phyloP scores from a whole-genome alignment of 306 rosid genomes.

The Vachellia collinsii region DNA sequence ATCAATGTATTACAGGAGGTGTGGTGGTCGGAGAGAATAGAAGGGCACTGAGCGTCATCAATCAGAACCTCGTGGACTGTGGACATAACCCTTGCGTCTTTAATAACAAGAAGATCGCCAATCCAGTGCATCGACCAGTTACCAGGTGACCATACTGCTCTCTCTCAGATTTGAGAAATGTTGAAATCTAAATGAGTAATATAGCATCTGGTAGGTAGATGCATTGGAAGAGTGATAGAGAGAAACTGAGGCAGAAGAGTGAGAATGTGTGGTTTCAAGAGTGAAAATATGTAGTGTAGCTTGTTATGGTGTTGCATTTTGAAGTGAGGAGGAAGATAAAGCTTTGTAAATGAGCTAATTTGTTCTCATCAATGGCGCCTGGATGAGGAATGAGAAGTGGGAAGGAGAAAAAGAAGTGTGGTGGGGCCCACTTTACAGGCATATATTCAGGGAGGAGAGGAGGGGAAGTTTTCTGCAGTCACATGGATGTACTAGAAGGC shows the following conservation, averaged over 20 bases:
- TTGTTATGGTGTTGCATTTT: not conserved
- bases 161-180: not conserved
- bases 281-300: not conserved
- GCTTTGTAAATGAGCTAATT: not conserved
- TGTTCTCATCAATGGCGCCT: not conserved
- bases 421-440: not conserved
- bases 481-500: not conserved
- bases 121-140: slow-evolving; percentile 68
- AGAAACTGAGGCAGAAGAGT: not conserved
- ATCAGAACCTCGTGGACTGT: slow-evolving; percentile 51
- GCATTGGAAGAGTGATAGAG: not conserved
- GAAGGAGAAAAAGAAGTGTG: not conserved
- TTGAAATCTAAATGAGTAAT: not conserved
- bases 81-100: slow-evolving; percentile 63
- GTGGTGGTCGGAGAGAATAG: slow-evolving; percentile 36
- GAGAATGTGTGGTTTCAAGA: not conserved
- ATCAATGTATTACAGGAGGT: not conserved
- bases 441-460: not conserved
- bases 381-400: not conserved
- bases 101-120: slow-evolving; percentile 69
- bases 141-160: slow-evolving; percentile 51
- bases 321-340: not conserved
- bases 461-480: not conserved
- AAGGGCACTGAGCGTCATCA: slow-evolving; percentile 61
- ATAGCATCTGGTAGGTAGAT: no score